Percentiles rank a stretch among this genome's conserved stretches.
phyloP scores from a whole-genome alignment of 768 basidiomycete species.

The Mycena chlorophos region DNA sequence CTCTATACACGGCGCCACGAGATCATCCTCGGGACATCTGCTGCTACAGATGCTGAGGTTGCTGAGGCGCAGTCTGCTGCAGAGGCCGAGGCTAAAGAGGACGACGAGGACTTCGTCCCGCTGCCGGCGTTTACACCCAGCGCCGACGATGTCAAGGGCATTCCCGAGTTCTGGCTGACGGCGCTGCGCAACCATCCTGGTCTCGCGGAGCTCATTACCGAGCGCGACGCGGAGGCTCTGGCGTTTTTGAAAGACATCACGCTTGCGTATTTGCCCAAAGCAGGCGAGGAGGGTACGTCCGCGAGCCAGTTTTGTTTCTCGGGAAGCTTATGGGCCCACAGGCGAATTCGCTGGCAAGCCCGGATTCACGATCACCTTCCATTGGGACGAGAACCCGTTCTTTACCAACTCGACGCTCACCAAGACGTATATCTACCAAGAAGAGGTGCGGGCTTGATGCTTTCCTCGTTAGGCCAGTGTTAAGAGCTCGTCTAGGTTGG shows the following conservation, averaged over 20 bases:
- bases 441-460: conserved; percentile 44
- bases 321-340: too few relatives aligned
- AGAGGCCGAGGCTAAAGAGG: conserved; percentile 49
- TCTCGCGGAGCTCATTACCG: conserved; percentile 86
- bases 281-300: conserved; percentile 18
- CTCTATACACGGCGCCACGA: conserved; percentile 82
- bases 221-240: conserved; percentile 86
- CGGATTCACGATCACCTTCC: conserved; percentile 90
- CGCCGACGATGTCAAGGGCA: conserved; percentile 37
- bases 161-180: conserved; percentile 87
- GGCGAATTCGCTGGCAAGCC: conserved; percentile 63
- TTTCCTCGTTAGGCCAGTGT: neutral
- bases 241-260: conserved; percentile 79
- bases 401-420: conserved; percentile 82
- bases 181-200: conserved; percentile 90
- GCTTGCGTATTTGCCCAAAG: conserved; percentile 62
- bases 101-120: conserved; percentile 65
- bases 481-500: conserved; percentile 47
- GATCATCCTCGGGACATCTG: conserved; percentile 75
- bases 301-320: too few relatives aligned
- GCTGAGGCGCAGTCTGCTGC: conserved; percentile 76
- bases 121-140: conserved; percentile 46
- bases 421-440: conserved; percentile 94
- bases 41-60: conserved; percentile 76
- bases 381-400: conserved; percentile 80